Evolutionary conservation across 208 protist species (phyloP), one percentile per base, ranked within the genome.

Genomic region (Lotmaria passim): DNA sequence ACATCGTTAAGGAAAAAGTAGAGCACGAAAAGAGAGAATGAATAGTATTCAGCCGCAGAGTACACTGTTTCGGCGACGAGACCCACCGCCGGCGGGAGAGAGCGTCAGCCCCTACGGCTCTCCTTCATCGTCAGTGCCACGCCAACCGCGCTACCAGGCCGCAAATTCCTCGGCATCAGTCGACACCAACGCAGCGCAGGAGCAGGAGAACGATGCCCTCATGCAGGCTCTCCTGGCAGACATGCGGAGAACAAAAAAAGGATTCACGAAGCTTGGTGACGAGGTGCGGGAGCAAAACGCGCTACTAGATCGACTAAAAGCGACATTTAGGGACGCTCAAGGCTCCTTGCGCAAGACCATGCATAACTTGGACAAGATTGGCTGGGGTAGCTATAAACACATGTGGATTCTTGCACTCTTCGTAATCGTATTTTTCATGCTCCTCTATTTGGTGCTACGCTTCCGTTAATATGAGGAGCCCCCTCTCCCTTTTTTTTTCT

Each of bases 351-450:
- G 62, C 0, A 67, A 62, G 24, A 92, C 87, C 33, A 84, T 95
- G 75, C 75, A 64, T 23, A 79, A 84, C 31, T 66, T 95, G 24
- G 70, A 86, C 55, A 48, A 69, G 21, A 68, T 81, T 12, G 79
- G 70, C 3, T 69, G 57, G 55, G 55, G 63, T 1, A 73, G 79
- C 57, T 85, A 87, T 41, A 72, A 44, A n/a, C 90, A 95, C 66
- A 92, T 95, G 74, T 95, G 90, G 88, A 38, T 90, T 26, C 77
- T 95, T n/a, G 88, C 88, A 23, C 67, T 93, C 5, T 93, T 95
- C 65, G 81, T 89, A 19, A 30, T 95, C 59, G 63, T 89, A 19
- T 90, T 92, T 28, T 77, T 92, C 41, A 78, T 95, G 81, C 51
- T 93, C 17, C 86, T 92, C n/a, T 93, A 91, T 39, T 6, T 92